Percentiles rank a stretch among this genome's conserved stretches.
These are phyloP conservation scores for Cyclotella cryptica DNA, from an alignment of 108 stramenopile genomes.

Conservation along the genomic window DNA sequence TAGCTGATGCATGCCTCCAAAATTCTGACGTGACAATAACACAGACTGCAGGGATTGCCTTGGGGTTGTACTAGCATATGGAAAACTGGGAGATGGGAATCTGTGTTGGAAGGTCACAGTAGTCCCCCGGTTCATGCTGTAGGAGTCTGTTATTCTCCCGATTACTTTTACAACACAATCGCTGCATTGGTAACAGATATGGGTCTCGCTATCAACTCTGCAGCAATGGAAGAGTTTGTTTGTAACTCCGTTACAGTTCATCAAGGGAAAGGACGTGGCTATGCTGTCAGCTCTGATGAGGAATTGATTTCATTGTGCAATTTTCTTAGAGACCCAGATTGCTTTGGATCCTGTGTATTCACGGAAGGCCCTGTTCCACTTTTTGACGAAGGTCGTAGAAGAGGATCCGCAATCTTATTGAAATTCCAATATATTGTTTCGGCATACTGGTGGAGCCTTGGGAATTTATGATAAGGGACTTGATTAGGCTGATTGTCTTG, in stretches of 20 bases:
- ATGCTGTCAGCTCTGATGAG: constrained; percentile 80
- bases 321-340: constrained; percentile 85
- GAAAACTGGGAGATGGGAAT: constrained; percentile 29
- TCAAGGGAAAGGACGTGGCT: constrained; percentile 84
- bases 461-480: constrained; percentile 83
- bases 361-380: constrained; percentile 88
- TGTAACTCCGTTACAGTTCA: constrained; percentile 65
- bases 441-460: constrained; percentile 91
- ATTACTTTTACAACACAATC: constrained; percentile 83
- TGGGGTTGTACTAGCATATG: constrained; percentile 71
- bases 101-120: constrained; percentile 7
- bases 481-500: constrained; percentile 44
- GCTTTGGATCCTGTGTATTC: constrained; percentile 90
- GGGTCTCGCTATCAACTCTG: constrained; percentile 57
- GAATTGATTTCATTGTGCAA: constrained; percentile 72
- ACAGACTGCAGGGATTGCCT: constrained; percentile 69
- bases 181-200: constrained; percentile 72
- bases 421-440: constrained; percentile 78
- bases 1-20: background rate
- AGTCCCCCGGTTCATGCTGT: constrained; percentile 79
- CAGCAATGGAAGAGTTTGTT: constrained; percentile 60
- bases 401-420: constrained; percentile 53
- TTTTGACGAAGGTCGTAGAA: constrained; percentile 64
- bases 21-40: background rate
- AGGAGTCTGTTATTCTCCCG: constrained; percentile 89